Conservation (phyloP, 2,329 filamentous ascomycete species). For the Monilinia polystroma region DNA sequence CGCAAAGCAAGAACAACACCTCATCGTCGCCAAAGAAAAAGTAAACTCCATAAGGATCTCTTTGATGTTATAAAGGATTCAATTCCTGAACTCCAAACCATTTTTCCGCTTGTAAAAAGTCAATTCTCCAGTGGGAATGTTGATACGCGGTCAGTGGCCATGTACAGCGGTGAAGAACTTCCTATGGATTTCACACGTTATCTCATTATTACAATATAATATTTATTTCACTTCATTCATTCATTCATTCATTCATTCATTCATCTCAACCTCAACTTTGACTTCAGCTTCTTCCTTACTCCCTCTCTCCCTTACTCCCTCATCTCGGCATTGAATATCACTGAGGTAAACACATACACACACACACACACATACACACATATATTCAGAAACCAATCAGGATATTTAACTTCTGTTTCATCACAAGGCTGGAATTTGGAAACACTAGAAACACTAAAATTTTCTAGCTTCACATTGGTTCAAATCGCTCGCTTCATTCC, state of each 20-base stretch:
- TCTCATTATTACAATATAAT: neutral
- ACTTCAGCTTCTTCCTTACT: neutral
- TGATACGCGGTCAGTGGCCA: neutral
- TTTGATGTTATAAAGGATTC: no score
- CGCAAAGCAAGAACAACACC: no score
- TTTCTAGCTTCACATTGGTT: neutral
- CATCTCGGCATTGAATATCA: neutral
- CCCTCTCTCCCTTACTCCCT: neutral
- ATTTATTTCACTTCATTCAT: neutral
- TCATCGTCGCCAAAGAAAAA: no score
- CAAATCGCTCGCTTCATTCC: neutral
- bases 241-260: neutral
- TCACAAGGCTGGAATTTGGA: constrained; percentile 1
- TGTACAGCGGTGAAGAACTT: neutral
- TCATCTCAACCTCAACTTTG: neutral
- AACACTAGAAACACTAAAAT: neutral
- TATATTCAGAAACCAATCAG: neutral
- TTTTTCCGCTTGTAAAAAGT: no score
- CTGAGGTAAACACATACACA: neutral
- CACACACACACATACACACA: neutral
- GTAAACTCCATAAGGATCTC: no score
- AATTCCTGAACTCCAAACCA: no score
- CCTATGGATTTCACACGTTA: neutral
- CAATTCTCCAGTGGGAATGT: neutral
- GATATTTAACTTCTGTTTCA: constrained; percentile 2